Conservation (phyloP, 2,329 filamentous ascomycete genomes). For the Botrytis cinerea region DNA sequence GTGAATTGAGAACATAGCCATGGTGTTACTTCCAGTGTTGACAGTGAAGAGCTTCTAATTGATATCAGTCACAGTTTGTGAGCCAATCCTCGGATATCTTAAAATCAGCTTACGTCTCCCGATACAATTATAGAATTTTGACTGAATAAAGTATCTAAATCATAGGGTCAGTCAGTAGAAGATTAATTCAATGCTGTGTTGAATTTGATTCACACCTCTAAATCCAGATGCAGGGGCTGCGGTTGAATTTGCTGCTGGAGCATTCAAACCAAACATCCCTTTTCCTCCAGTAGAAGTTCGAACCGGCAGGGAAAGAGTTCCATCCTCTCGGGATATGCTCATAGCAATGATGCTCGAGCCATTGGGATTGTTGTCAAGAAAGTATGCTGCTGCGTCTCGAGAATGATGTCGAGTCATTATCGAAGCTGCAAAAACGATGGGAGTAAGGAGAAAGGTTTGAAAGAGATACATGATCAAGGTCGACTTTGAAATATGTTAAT, state of each 20-base stretch:
- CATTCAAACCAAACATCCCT: conserved; percentile 47
- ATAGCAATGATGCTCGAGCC: conserved; percentile 52
- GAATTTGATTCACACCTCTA: neutral
- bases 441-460: neutral
- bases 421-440: neutral
- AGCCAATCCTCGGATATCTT: neutral
- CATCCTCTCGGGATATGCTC: conserved; percentile 47
- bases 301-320: conserved; percentile 48
- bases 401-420: neutral
- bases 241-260: conserved; percentile 10
- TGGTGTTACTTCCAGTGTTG: conserved; percentile 54
- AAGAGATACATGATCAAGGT: neutral
- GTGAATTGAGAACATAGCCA: conserved; percentile 52
- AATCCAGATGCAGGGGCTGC: neutral
- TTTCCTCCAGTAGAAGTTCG: conserved; percentile 50
- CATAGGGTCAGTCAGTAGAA: neutral
- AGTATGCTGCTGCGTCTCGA: conserved; percentile 49
- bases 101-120: conserved; percentile 33
- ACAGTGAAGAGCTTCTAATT: conserved; percentile 55
- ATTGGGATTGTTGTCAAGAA: conserved; percentile 54
- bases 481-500: neutral
- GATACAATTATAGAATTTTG: conserved; percentile 54
- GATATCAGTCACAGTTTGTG: neutral
- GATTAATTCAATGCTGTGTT: neutral
- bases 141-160: conserved; percentile 52